Percentiles rank a stretch among this genome's conserved stretches.
Conservation (phyloP, 371 early-diverging fungal genomes). For the Rhizopus delemar region DNA sequence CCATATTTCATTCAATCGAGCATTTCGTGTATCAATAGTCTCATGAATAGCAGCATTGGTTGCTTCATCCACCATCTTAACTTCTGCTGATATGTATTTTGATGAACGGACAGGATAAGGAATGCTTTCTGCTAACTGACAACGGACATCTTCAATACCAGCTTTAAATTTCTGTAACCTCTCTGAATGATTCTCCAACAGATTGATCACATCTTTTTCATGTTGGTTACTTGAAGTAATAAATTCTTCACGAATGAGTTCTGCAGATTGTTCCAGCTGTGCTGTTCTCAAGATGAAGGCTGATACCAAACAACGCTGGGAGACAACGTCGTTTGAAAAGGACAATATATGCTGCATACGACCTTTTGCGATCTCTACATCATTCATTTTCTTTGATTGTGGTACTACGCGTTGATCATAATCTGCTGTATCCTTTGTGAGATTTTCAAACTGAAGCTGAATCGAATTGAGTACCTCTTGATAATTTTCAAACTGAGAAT, state of each 20-base stretch:
- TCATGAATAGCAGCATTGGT: slow-evolving; percentile 41
- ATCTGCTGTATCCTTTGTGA: slow-evolving; percentile 14
- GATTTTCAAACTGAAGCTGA: slow-evolving; percentile 17
- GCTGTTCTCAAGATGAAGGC: slow-evolving; percentile 38
- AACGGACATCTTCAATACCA: slow-evolving; percentile 35
- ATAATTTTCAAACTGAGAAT: slow-evolving; percentile 18
- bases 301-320: slow-evolving; percentile 38
- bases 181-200: slow-evolving; percentile 21
- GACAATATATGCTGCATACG: slow-evolving; percentile 20
- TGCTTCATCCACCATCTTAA: slow-evolving; percentile 37
- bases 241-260: slow-evolving; percentile 46
- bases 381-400: slow-evolving; percentile 23
- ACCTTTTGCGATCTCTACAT: slow-evolving; percentile 19
- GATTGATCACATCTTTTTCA: slow-evolving; percentile 1
- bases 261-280: slow-evolving; percentile 46
- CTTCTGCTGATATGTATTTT: slow-evolving; percentile 20
- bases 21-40: slow-evolving; percentile 29
- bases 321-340: slow-evolving; percentile 43
- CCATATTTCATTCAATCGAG: slow-evolving; percentile 33
- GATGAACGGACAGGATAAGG: slow-evolving; percentile 36
- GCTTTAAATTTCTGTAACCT: slow-evolving; percentile 35
- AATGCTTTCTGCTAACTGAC: slow-evolving; percentile 26
- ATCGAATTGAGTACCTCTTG: slow-evolving; percentile 20
- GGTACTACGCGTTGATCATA: slow-evolving; percentile 21
- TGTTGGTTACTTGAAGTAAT: slow-evolving; percentile 15